Evolutionary conservation across 163 green algal genomes (phyloP).

Genomic region (Prototheca cutis): DNA sequence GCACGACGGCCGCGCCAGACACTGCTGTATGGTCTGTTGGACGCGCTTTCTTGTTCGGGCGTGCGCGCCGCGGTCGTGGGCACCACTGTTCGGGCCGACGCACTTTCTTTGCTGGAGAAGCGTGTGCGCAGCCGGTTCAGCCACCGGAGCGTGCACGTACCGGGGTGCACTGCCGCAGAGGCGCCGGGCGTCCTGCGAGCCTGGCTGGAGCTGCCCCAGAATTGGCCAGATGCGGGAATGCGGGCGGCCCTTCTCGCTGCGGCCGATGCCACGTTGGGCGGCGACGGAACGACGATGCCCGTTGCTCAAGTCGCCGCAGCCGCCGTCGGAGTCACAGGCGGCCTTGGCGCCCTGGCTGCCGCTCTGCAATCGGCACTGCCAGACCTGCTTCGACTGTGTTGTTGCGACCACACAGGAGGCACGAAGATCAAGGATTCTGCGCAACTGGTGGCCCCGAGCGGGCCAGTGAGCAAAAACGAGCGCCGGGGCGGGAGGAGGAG

Average conservation of each 20-base stretch:
- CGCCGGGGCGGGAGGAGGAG: too few species aligned
- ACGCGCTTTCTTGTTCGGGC: slow-evolving; percentile 43
- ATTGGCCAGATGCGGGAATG: not conserved
- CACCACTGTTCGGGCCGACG: slow-evolving; percentile 49
- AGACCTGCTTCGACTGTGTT: too few species aligned
- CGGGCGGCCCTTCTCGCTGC: slow-evolving; percentile 14
- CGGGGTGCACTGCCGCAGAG: not conserved
- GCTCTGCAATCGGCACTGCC: too few species aligned
- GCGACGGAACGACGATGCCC: not conserved
- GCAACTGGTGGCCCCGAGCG: too few species aligned
- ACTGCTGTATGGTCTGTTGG: slow-evolving; percentile 84
- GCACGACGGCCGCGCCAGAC: slow-evolving; percentile 54
- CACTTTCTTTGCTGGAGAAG: slow-evolving; percentile 79
- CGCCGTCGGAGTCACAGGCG: too few species aligned
- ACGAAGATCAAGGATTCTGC: too few species aligned
- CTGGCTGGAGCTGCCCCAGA: slow-evolving; percentile 4
- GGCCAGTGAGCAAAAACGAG: too few species aligned
- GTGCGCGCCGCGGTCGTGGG: slow-evolving; percentile 67
- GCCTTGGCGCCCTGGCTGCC: too few species aligned
- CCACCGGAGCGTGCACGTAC: slow-evolving; percentile 34
- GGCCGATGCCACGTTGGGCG: slow-evolving; percentile 7
- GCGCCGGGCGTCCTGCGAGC: slow-evolving; percentile 9
- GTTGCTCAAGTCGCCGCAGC: not conserved
- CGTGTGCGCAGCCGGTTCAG: slow-evolving; percentile 71
- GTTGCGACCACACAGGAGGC: too few species aligned